Percentiles rank a stretch among this genome's conserved stretches.
Conservation (phyloP, 2,329 filamentous ascomycete species). For the Lasiodiplodia theobromae region DNA sequence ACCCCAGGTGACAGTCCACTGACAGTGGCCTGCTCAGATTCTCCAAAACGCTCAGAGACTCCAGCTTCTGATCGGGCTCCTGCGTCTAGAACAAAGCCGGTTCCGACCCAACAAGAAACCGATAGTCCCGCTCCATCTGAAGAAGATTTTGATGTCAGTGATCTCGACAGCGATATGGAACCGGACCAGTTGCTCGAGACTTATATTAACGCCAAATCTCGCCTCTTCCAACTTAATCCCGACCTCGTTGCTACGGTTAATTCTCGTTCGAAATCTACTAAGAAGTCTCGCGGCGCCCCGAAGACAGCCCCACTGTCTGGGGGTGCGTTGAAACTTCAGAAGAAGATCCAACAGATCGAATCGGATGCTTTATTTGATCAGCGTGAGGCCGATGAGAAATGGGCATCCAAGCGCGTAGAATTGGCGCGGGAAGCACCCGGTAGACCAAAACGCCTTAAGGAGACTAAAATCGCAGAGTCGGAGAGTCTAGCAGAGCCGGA, state of each 20-base stretch:
- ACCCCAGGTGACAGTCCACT: neutral
- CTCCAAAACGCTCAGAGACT: constrained; percentile 16
- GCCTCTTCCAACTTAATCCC: constrained; percentile 56
- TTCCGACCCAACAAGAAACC: neutral
- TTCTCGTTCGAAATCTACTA: constrained; percentile 31
- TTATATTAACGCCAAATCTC: constrained; percentile 76
- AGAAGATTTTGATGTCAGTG: constrained; percentile 52
- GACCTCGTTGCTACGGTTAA: constrained; percentile 64
- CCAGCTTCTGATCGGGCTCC: neutral
- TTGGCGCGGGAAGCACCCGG: constrained; percentile 49
- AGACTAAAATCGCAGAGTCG: constrained; percentile 22
- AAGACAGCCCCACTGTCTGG: constrained; percentile 40
- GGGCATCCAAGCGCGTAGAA: constrained; percentile 53
- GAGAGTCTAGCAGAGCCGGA: constrained; percentile 1
- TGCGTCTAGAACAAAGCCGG: neutral
- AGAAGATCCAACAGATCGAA: constrained; percentile 79
- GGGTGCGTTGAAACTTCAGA: constrained; percentile 70
- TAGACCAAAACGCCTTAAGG: constrained; percentile 10
- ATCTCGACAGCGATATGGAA: constrained; percentile 58
- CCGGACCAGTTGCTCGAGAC: constrained; percentile 66
- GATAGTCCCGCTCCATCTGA: neutral
- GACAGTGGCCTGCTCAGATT: constrained; percentile 14
- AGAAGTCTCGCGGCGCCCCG: constrained; percentile 43
- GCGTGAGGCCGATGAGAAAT: constrained; percentile 54
- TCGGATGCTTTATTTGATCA: constrained; percentile 63